A percentile compares a stretch with the other conserved stretches of the same genome.
These are phyloP conservation scores for Globisporangium cystogenes DNA, from an alignment of 352 stramenopile genomes.

Conservation along the genomic window DNA sequence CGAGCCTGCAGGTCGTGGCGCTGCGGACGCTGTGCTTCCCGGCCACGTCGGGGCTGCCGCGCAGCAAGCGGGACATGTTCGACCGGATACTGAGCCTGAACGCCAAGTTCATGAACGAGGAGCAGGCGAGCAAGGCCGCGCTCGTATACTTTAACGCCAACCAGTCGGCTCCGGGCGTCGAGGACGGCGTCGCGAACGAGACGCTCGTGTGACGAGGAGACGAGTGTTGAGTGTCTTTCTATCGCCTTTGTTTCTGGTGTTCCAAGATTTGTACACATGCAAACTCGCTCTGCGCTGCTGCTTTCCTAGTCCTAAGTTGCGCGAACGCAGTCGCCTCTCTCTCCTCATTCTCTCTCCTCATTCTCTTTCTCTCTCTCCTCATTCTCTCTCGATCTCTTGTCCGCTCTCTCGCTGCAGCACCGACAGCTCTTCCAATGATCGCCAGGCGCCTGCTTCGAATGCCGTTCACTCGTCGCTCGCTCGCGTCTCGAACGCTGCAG, in stretches of 20 bases:
- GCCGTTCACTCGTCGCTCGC: no score
- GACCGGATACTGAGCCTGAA: conserved; percentile 52
- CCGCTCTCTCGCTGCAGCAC: neutral
- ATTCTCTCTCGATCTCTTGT: neutral
- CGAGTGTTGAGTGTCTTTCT: conserved; percentile 14
- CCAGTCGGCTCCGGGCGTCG: conserved; percentile 23
- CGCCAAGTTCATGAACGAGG: conserved; percentile 60
- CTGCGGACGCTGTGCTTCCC: conserved; percentile 57
- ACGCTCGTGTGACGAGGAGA: conserved; percentile 24
- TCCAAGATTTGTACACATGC: neutral
- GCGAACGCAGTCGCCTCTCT: conserved; percentile 17
- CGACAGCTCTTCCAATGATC: conserved; percentile 1
- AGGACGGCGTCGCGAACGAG: conserved; percentile 40
- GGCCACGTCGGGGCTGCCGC: conserved; percentile 45
- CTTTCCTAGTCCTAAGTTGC: conserved; percentile 2
- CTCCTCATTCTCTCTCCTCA: neutral
- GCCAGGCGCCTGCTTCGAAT: neutral
- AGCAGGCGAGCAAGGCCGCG: conserved; percentile 65
- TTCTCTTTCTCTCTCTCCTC: neutral
- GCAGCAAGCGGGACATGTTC: conserved; percentile 43
- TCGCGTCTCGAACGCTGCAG: no score
- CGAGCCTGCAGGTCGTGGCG: conserved; percentile 56
- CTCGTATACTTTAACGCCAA: conserved; percentile 70
- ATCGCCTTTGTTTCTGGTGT: conserved; percentile 17
- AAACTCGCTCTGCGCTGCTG: neutral